Evolutionary conservation across 2,329 filamentous ascomycete species (phyloP), one percentile per base, ranked within the genome.

Genomic region (Ramularia endophylla): DNA sequence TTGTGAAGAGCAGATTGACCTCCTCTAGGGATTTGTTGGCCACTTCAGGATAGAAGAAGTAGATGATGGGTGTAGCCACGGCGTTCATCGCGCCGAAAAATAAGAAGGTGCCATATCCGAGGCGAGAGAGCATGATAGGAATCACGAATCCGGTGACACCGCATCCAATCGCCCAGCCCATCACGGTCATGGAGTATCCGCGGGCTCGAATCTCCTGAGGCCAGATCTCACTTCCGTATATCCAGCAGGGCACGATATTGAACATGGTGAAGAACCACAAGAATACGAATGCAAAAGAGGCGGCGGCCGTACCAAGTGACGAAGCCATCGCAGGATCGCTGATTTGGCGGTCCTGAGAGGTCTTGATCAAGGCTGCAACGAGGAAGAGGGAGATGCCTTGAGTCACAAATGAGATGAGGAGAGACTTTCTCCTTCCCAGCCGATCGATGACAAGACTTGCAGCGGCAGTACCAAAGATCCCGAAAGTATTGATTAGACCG

Each of bases 31-130:
- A 64, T 34, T 64, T 63, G 31, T 46, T 46, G 20, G 47, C 29
- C 13, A 33, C 33, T 29, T 50, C 47, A 5, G 43, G 47, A 31
- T 41, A 50, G 8, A 47, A 35, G 41, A 47, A 40, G 15, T 38
- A 45, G 31, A 50, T 37, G 22, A 50, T 38, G 3, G 47, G 41
- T 15, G 41, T 32, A 27, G 29, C 27, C 13, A 46, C 18, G 36
- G 57, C 56, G 51, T 67, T 67, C 60, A 66, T 58, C 30, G 50
- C 51, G 1, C 63, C 65, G 43, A 70, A 69, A 58, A 70, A 41
- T 48, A 57, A 9, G 51, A 61, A 27, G 36, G 38, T 42, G 8
- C 19, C 17, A 16, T 33, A 46, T 3, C 43, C 43, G 32, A 44
- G 29, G 5, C 18, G 16, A 15, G 32, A 19, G 4, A 46, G 19